Evolutionary conservation across 371 early-diverging fungal genomes (phyloP).

Genomic region (Massospora cicadina): DNA sequence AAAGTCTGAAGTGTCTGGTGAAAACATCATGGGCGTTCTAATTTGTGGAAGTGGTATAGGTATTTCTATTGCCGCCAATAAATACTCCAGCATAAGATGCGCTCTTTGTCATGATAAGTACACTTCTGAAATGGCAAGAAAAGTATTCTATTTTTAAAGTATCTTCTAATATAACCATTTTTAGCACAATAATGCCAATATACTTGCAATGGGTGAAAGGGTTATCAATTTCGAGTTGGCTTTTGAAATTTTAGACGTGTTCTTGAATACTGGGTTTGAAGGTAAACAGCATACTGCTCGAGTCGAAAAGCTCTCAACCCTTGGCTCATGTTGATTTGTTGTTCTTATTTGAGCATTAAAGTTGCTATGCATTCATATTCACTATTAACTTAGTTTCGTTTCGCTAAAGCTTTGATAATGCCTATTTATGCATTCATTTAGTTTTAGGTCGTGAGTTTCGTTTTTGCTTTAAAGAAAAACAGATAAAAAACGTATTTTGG

Average conservation of each 20-base stretch:
- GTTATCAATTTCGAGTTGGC: background rate
- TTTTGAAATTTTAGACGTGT: conserved; percentile 6
- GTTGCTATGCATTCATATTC: no score
- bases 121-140: conserved; percentile 11
- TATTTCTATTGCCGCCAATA: conserved; percentile 13
- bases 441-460: no score
- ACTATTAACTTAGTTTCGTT: no score
- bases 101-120: conserved; percentile 11
- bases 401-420: no score
- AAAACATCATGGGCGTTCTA: conserved; percentile 3
- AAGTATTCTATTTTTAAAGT: conserved; percentile 5
- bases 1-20: background rate
- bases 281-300: conserved; percentile 10
- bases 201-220: conserved; percentile 10
- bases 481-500: no score
- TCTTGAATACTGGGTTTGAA: conserved; percentile 8
- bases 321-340: background rate
- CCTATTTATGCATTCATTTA: no score
- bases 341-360: background rate
- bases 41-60: conserved; percentile 12
- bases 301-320: conserved; percentile 7
- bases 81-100: conserved; percentile 8
- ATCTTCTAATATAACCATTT: background rate
- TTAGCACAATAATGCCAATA: conserved; percentile 14
- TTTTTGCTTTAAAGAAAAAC: no score